Percentiles rank a stretch among this genome's conserved stretches.
phyloP scores from a whole-genome alignment of 371 early-diverging fungal genomes.

The Homolaphlyctis polyrhiza region DNA sequence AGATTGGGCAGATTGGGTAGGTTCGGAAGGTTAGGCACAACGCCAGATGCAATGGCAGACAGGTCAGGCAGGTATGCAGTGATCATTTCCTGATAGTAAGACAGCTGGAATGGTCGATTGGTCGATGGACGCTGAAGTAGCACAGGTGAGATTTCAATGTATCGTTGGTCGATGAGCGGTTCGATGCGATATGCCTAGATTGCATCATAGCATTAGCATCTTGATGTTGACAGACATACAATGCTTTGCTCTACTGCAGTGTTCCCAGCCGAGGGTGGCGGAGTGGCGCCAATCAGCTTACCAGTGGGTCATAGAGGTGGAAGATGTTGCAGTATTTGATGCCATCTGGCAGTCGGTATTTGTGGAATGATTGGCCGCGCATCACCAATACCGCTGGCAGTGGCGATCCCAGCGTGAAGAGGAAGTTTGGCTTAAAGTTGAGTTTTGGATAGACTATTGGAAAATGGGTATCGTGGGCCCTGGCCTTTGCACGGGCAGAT shows the following conservation, averaged over 20 bases:
- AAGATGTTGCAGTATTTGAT: constrained; percentile 59
- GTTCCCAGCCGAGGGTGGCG: too few relatives aligned
- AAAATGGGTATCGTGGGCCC: constrained; percentile 44
- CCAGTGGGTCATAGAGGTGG: constrained; percentile 62
- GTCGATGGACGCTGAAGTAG: constrained; percentile 31
- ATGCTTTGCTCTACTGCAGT: too few relatives aligned
- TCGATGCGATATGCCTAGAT: constrained; percentile 57
- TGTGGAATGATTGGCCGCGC: constrained; percentile 49
- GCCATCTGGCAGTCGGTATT: constrained; percentile 48
- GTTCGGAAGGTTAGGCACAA: constrained; percentile 4
- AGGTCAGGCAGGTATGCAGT: constrained; percentile 23
- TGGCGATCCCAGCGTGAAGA: constrained; percentile 60
- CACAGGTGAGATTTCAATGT: constrained; percentile 50
- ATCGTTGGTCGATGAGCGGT: constrained; percentile 53
- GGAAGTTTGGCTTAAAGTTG: constrained; percentile 48
- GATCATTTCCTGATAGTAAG: constrained; percentile 31
- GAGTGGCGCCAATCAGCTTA: too few relatives aligned
- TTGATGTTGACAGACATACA: too few relatives aligned
- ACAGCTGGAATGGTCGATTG: constrained; percentile 9
- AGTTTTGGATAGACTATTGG: constrained; percentile 52
- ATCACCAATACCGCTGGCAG: constrained; percentile 56
- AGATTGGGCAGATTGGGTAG: constrained; percentile 8
- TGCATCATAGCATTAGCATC: too few relatives aligned
- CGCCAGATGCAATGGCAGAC: neutral
- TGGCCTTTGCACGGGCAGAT: constrained; percentile 28